Conservation (phyloP, 495 filamentous ascomycete species). For the Extremus antarcticus region DNA sequence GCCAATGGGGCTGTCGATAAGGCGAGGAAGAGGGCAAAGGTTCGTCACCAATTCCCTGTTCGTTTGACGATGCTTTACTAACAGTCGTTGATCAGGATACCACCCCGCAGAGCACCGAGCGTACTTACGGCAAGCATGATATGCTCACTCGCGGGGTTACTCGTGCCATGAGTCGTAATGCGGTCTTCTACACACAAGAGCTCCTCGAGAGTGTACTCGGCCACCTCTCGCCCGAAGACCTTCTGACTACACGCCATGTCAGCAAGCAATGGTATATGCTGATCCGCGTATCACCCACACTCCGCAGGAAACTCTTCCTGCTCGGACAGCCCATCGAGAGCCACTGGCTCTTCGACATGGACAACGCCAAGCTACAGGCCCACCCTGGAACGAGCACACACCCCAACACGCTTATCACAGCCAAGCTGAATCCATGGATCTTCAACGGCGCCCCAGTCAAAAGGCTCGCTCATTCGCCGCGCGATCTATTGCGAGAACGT, state of each 20-base stretch:
- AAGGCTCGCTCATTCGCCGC: not conserved
- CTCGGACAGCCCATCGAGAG: not conserved
- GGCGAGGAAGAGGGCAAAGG: not conserved
- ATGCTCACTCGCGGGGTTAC: not conserved
- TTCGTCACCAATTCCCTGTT: too few relatives aligned
- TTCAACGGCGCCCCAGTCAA: not conserved
- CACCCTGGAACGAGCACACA: too few relatives aligned
- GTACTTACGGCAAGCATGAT: not conserved
- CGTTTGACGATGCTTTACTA: too few relatives aligned
- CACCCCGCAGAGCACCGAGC: not conserved
- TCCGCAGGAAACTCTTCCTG: not conserved
- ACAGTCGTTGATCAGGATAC: not conserved
- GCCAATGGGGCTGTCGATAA: not conserved
- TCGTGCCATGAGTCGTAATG: not conserved
- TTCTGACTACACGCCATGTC: not conserved
- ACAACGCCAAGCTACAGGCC: not conserved
- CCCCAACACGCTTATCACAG: not conserved
- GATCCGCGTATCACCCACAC: not conserved
- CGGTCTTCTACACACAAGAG: constrained; percentile 2
- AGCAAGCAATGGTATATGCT: not conserved
- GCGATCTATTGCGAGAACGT: not conserved
- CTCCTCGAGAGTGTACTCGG: not conserved
- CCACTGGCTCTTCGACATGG: not conserved
- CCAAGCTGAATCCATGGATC: not conserved
- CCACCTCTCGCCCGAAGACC: not conserved